Conservation (phyloP, 768 basidiomycete genomes). For the Hysterangium stoloniferum region DNA sequence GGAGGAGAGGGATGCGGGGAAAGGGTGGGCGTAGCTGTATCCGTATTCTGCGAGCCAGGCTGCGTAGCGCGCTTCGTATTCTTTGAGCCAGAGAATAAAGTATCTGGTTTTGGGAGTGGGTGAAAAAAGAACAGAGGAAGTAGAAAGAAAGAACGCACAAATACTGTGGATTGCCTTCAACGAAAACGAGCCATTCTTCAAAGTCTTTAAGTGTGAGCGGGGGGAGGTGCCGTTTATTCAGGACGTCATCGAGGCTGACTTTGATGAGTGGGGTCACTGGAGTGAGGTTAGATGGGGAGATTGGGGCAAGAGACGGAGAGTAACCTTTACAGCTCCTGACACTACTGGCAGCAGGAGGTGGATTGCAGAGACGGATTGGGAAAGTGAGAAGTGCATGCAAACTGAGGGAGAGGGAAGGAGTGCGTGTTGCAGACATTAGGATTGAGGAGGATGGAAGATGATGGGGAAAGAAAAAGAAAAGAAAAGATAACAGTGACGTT, state of each 20-base stretch:
- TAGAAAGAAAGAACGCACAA: constrained; percentile 37
- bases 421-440: not conserved
- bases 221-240: constrained; percentile 70
- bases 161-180: constrained; percentile 69
- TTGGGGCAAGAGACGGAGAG: constrained; percentile 7
- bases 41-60: constrained; percentile 26
- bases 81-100: constrained; percentile 75
- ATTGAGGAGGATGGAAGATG: not conserved
- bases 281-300: constrained; percentile 6
- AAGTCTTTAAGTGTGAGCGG: constrained; percentile 75
- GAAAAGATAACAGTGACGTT: not conserved
- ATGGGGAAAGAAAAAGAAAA: not conserved
- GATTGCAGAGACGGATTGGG: constrained; percentile 55
- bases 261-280: constrained; percentile 59
- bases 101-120: constrained; percentile 35
- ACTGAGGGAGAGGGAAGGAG: constrained; percentile 19
- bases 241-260: constrained; percentile 65
- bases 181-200: constrained; percentile 74
- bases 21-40: not conserved
- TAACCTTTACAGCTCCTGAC: constrained; percentile 57
- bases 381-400: constrained; percentile 29
- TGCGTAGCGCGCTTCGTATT: constrained; percentile 49
- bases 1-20: constrained; percentile 2
- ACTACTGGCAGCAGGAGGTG: constrained; percentile 59
- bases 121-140: not conserved